Evolutionary conservation across 192 early-diverging fungal species (phyloP), one percentile per base, ranked within the genome.

Genomic region (Diversispora epigaea): DNA sequence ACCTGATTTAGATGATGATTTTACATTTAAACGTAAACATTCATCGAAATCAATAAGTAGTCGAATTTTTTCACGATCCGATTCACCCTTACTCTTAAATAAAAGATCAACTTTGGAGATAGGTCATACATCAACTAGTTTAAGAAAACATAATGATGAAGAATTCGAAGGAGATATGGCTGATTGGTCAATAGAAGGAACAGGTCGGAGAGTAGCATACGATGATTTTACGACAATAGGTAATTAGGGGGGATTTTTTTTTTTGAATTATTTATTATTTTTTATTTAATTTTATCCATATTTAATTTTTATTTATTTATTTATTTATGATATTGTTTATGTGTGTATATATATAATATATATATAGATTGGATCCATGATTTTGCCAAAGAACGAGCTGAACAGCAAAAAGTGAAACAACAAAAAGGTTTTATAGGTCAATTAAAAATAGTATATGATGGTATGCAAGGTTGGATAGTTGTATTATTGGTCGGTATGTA

Each of bases 321-420:
- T 66, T 17, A 10, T 22, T 19, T 46, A 44, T 21, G 46, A 45
- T 22, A 22, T 66, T 12, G 17, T 66, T 66, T 32, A 0, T 47
- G 22, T 32, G 6, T 14, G 2, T 44, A 43, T 41, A 43, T 19
- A 9, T 64, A 64, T 64, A 39, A 4, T 5, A 9, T 64, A 64
- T 64, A 32, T 9, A 8, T 62, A 89, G 94, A 98, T 82, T 96
- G 93, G 93, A 91, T 95, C 52, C 93, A 96, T 75, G 95, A 96
- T 81, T 87, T 90, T 71, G 90, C 91, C 12, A 89, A 92, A 80
- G 95, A 96, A 79, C 85, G 91, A 46, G 85, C 88, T 19, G 80
- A 94, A n/a, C 79, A 89, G 19, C 80, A 88, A 43, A 86, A 80
- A 64, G 61, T 92, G 39, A 84, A 86, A 22, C 81, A 79, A 2